Percentiles rank a stretch among this genome's conserved stretches.
Conservation (phyloP, 2,329 filamentous ascomycete species). For the Trichoderma hamatum region DNA sequence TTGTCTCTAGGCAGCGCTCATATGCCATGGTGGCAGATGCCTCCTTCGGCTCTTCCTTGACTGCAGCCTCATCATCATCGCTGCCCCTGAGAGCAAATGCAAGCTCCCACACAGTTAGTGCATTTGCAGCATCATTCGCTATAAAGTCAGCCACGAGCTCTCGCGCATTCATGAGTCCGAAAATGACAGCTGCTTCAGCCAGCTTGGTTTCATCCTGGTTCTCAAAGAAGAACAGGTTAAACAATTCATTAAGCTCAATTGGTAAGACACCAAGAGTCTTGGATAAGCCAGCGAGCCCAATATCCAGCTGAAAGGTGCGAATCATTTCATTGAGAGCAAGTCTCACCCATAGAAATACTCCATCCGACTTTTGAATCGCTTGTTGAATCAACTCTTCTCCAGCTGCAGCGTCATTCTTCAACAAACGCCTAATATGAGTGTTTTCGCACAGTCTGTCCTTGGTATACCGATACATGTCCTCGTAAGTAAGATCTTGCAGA, state of each 20-base stretch:
- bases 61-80: slow-evolving; percentile 30
- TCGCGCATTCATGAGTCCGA: slow-evolving; percentile 38
- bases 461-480: slow-evolving; percentile 37
- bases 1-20: slow-evolving; percentile 29
- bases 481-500: slow-evolving; percentile 35
- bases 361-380: slow-evolving; percentile 35
- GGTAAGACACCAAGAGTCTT: slow-evolving; percentile 31
- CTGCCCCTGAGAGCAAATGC: slow-evolving; percentile 35
- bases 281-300: slow-evolving; percentile 19
- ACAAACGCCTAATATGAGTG: slow-evolving; percentile 23
- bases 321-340: slow-evolving; percentile 38
- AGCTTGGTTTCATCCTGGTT: slow-evolving; percentile 32
- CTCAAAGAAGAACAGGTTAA: slow-evolving; percentile 38
- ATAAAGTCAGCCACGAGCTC: slow-evolving; percentile 41
- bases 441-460: slow-evolving; percentile 31
- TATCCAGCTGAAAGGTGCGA: slow-evolving; percentile 23
- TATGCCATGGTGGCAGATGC: slow-evolving; percentile 30
- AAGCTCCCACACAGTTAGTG: slow-evolving; percentile 41
- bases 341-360: slow-evolving; percentile 42
- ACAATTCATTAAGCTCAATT: slow-evolving; percentile 36
- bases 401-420: slow-evolving; percentile 24
- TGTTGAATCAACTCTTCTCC: slow-evolving; percentile 26
- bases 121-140: slow-evolving; percentile 38
- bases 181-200: slow-evolving; percentile 34
- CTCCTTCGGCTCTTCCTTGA: slow-evolving; percentile 31